A percentile compares a stretch with the other conserved stretches of the same genome.
phyloP scores from a whole-genome alignment of 2,329 filamentous ascomycete species.

The Capronia americana region DNA sequence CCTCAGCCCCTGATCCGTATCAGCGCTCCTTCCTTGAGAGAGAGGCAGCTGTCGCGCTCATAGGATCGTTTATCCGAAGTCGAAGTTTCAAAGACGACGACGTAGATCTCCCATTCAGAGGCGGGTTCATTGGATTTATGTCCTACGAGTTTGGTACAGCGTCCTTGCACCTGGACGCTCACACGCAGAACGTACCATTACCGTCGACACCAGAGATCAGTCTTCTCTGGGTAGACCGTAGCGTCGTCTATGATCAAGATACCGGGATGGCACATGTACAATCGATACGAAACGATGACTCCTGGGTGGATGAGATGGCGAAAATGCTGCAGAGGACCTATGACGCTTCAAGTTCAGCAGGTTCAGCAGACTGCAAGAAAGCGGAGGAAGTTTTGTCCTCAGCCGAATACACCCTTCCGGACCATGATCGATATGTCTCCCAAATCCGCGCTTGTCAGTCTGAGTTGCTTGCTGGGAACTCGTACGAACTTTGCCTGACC shows the following conservation, averaged over 20 bases:
- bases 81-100: conserved; percentile 18
- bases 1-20: background rate
- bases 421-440: conserved; percentile 63
- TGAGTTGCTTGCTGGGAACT: conserved; percentile 75
- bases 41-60: conserved; percentile 8
- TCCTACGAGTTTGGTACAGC: conserved; percentile 82
- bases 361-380: conserved; percentile 38
- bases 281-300: conserved; percentile 58
- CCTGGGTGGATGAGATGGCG: conserved; percentile 56
- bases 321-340: background rate
- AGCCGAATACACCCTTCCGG: conserved; percentile 45
- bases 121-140: conserved; percentile 82
- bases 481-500: conserved; percentile 85
- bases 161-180: conserved; percentile 46
- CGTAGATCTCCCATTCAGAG: conserved; percentile 68
- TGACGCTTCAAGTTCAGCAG: conserved; percentile 39
- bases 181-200: conserved; percentile 49
- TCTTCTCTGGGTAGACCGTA: conserved; percentile 77
- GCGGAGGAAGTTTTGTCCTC: conserved; percentile 39
- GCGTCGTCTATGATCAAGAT: conserved; percentile 77
- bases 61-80: conserved; percentile 27
- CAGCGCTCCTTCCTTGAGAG: conserved; percentile 11
- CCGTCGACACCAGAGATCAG: conserved; percentile 70
- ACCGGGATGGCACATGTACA: conserved; percentile 70
- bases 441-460: conserved; percentile 74